These are phyloP conservation scores for Magnaporthiopsis poae DNA, from an alignment of 2,329 filamentous ascomycete genomes.

Conservation along the genomic window DNA sequence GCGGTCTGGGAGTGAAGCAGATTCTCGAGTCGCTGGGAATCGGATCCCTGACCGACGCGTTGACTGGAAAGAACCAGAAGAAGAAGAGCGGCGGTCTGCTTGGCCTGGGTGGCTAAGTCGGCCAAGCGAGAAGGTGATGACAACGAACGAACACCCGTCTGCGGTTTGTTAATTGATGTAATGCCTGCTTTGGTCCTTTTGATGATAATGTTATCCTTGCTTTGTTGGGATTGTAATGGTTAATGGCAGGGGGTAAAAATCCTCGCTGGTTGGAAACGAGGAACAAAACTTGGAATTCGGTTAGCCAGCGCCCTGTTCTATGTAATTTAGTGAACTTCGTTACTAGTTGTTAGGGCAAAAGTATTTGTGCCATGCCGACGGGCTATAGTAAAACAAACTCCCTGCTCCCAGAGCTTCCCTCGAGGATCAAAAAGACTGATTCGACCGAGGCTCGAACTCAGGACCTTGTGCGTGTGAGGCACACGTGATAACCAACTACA, in stretches of 20 bases:
- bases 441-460: background rate
- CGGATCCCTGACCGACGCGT: conserved; percentile 30
- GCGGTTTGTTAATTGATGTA: background rate
- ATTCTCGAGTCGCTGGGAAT: conserved; percentile 66
- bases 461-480: background rate
- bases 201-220: too few relatives aligned
- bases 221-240: too few relatives aligned
- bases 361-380: too few relatives aligned
- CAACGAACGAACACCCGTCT: too few relatives aligned
- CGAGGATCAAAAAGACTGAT: background rate
- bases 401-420: too few relatives aligned
- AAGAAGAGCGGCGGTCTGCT: conserved; percentile 20
- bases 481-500: background rate
- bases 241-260: too few relatives aligned
- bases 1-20: conserved; percentile 66
- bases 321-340: too few relatives aligned
- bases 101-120: background rate
- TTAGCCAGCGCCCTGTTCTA: too few relatives aligned
- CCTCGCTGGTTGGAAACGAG: too few relatives aligned
- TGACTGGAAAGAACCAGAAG: conserved; percentile 38
- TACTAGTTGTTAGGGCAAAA: too few relatives aligned
- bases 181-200: background rate
- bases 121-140: background rate
- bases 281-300: too few relatives aligned
- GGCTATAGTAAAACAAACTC: too few relatives aligned